Base-by-base conservation (phyloP, 1,284 basidiomycete genomes). In the Trichosporon asahii region DNA sequence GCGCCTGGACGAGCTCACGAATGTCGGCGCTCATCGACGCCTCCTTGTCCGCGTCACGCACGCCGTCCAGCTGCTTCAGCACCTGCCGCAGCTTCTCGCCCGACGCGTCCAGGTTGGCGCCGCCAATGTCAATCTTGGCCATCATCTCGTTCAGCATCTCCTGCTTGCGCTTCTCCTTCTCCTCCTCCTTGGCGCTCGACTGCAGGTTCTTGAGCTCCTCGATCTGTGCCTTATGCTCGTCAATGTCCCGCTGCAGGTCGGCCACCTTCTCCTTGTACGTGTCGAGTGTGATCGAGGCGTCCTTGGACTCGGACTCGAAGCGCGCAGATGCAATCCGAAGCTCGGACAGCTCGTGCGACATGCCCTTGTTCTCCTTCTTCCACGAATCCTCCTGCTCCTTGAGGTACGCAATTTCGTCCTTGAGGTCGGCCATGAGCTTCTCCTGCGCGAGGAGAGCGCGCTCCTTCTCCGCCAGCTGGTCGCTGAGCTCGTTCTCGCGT, bases 81-180 rank as follows among this genome's bases (percentile, higher is more conserved):
- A 80, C 71, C 37, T 77, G 73, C 21, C 79, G 79, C 9, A 84
- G 75, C 67, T 81, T 80, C 65, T 81, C 81, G 21, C 76, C 76
- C 2, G 79, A 67, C 1, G 75, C 72, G 37, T 80, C 76, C 44
- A 76, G 67, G 11, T 71, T 69, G 2, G 76, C 71, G 14, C 79
- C 78, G 44, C 80, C 80, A 76, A 91, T 89, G 85, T 95, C 95
- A 78, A 99, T 97, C 84, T 97, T 96, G 72, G 95, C 94, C 95
- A 99, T 98, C 94, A 99, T 97, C 76, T 96, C 87, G n/a, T 93
- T 95, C 91, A 99, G 94, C 88, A 97, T 97, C 85, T 98, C 96
- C 78, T 97, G 95, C 85, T 98, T 99, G 83, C 94, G 90, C 87
- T 94, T 96, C 87, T 99, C 96, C 86, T 97, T 98, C 81, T 96